phyloP scores from a whole-genome alignment of 2,329 filamentous ascomycete species.

The Coniochaeta prunicola region DNA sequence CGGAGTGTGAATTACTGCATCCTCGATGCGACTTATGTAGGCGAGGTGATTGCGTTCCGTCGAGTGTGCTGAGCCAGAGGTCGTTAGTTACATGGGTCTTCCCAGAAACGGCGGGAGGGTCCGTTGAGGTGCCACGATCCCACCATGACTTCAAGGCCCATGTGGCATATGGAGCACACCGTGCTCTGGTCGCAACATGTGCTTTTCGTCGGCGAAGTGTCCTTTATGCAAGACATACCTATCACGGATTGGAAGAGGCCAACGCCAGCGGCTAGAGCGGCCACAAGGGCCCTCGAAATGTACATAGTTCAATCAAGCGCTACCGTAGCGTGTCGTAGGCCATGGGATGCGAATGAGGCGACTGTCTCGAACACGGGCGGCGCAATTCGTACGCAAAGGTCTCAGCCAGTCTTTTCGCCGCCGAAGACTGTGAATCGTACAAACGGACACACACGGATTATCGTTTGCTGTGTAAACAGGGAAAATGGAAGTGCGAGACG shows the following conservation, averaged over 20 bases:
- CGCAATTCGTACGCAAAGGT: background rate
- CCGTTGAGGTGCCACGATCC: background rate
- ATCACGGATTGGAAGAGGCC: conserved; percentile 15
- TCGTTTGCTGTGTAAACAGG: background rate
- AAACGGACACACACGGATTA: background rate
- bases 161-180: background rate
- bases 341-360: conserved; percentile 7
- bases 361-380: background rate
- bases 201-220: conserved; percentile 1
- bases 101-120: background rate
- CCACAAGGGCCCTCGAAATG: conserved; percentile 19
- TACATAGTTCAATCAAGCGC: conserved; percentile 15
- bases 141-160: background rate
- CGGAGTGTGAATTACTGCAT: conserved; percentile 69
- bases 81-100: conserved; percentile 3
- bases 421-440: background rate
- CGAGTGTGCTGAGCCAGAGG: conserved; percentile 53
- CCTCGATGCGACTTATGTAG: conserved; percentile 65
- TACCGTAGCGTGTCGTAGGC: conserved; percentile 3
- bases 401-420: background rate
- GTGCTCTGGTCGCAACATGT: background rate
- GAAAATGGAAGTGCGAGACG: background rate
- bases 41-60: conserved; percentile 68
- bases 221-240: conserved; percentile 14
- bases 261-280: conserved; percentile 16